Percentiles rank a stretch among this genome's conserved stretches.
Evolutionary conservation across 2,329 filamentous ascomycete species (phyloP).

Genomic region (Colletotrichum noveboracense): DNA sequence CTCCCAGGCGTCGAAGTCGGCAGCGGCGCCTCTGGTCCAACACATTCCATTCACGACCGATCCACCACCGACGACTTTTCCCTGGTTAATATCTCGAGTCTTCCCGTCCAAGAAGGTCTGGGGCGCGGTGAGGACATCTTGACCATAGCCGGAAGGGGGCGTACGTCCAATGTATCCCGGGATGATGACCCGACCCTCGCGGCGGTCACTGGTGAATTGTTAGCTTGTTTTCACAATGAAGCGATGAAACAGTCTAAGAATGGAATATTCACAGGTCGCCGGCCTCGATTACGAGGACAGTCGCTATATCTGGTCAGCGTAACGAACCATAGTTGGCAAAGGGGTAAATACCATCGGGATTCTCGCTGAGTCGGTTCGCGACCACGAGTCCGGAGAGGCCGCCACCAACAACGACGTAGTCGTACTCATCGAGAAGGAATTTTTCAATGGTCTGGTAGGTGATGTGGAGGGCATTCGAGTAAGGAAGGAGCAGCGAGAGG

Average conservation of each 20-base stretch:
- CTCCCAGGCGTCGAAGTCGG: slow-evolving; percentile 49
- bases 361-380: slow-evolving; percentile 46
- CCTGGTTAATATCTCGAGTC: slow-evolving; percentile 38
- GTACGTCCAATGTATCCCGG: slow-evolving; percentile 24
- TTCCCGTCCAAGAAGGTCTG: slow-evolving; percentile 39
- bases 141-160: slow-evolving; percentile 27
- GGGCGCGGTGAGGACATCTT: slow-evolving; percentile 32
- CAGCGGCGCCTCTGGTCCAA: slow-evolving; percentile 42
- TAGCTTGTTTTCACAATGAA: not conserved
- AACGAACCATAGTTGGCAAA: not conserved
- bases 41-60: slow-evolving; percentile 46
- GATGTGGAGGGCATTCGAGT: slow-evolving; percentile 3
- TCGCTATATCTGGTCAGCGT: slow-evolving; percentile 5
- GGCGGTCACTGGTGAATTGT: slow-evolving; percentile 5
- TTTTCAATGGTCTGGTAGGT: slow-evolving; percentile 4
- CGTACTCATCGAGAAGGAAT: slow-evolving; percentile 27
- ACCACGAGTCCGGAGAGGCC: slow-evolving; percentile 51
- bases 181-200: slow-evolving; percentile 18
- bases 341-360: slow-evolving; percentile 25
- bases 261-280: slow-evolving; percentile 20
- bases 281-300: slow-evolving; percentile 23
- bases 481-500: not conserved
- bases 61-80: slow-evolving; percentile 43
- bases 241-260: not conserved
- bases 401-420: slow-evolving; percentile 50